Evolutionary conservation across 2,329 filamentous ascomycete species (phyloP), one percentile per base, ranked within the genome.

Genomic region (Lomentospora prolificans): DNA sequence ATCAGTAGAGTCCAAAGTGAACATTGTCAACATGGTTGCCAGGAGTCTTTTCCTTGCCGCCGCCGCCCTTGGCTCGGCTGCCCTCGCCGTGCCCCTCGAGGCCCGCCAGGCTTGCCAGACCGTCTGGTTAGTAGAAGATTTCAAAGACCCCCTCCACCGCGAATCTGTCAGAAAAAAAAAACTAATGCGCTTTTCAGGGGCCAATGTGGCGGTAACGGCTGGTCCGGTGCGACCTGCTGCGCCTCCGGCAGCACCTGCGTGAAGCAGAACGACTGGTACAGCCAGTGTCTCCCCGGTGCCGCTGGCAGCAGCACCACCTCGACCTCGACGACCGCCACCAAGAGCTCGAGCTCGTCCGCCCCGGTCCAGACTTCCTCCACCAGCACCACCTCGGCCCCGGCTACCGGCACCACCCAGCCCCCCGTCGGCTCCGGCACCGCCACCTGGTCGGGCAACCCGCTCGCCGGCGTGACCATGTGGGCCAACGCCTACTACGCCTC

Each of bases 401-500:
- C 39, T 27, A 64, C 64, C 2, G 60, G 59, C 4, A 63, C 62
- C 8, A 65, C 61, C 3, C 59, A 62, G 17, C 59, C 64, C 24
- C 61, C 69, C 1, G 64, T 59, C 27, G 65, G 63, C 33, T 65
- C 64, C 25, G 65, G 65, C 30, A 68, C 68, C 39, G 75, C 71
- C 61, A 67, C 74, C 12, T 56, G 25, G 24, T 19, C n/a, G 12
- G 81, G 81, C n/a, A 82, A 81, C 67, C 77, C 77, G 10, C 80
- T 78, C 65, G 58, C 64, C 8, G 76, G 73, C n/a, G 74, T 79
- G 51, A 66, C 71, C 52, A 69, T 75, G 61, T 80, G 75, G 72
- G 74, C 78, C 64, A 81, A 81, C 67, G 67, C 65, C 55, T 80
- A 74, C 69, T 81, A 81, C 62, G 70, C 75, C n/a, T 76, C 75